Evolutionary conservation across 139 green algal genomes (phyloP).

Genomic region (Gonium pectorale): DNA sequence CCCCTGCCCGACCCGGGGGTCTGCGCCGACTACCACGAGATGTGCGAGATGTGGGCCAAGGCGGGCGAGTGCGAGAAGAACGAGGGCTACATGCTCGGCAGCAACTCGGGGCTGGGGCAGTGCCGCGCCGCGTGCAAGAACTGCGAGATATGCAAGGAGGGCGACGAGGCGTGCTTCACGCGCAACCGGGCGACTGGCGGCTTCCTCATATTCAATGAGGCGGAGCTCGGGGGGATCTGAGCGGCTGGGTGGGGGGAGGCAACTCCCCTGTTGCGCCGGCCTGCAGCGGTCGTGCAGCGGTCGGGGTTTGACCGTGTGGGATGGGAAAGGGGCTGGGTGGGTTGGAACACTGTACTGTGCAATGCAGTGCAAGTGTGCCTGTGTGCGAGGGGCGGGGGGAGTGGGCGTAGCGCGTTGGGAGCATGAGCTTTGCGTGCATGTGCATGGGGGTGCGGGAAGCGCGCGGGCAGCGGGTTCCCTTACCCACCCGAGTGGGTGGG

Average conservation of each 20-base stretch:
- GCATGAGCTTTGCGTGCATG: too few species aligned
- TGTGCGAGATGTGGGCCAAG: slow-evolving; percentile 48
- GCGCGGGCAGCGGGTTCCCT: too few species aligned
- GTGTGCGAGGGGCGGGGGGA: too few species aligned
- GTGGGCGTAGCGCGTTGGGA: too few species aligned
- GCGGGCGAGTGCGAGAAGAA: slow-evolving; percentile 56
- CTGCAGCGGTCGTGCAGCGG: too few species aligned
- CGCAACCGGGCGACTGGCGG: slow-evolving; percentile 26
- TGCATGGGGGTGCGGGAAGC: too few species aligned
- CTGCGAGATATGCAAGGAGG: slow-evolving; percentile 10
- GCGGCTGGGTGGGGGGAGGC: background rate
- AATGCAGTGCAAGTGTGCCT: too few species aligned
- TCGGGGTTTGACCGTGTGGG: too few species aligned
- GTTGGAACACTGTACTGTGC: too few species aligned
- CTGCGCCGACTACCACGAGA: slow-evolving; percentile 50
- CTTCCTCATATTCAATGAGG: slow-evolving; percentile 26
- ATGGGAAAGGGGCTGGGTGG: too few species aligned
- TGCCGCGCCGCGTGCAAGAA: slow-evolving; percentile 42
- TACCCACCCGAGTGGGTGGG: too few species aligned
- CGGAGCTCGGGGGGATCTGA: slow-evolving; percentile 23
- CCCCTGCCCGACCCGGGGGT: slow-evolving; percentile 52
- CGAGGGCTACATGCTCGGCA: slow-evolving; percentile 50
- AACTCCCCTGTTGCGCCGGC: too few species aligned
- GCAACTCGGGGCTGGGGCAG: background rate
- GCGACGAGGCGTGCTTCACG: background rate